Percentiles rank a stretch among this genome's conserved stretches.
Conservation (phyloP, 2,329 filamentous ascomycete genomes). For the Diaporthe batatas region DNA sequence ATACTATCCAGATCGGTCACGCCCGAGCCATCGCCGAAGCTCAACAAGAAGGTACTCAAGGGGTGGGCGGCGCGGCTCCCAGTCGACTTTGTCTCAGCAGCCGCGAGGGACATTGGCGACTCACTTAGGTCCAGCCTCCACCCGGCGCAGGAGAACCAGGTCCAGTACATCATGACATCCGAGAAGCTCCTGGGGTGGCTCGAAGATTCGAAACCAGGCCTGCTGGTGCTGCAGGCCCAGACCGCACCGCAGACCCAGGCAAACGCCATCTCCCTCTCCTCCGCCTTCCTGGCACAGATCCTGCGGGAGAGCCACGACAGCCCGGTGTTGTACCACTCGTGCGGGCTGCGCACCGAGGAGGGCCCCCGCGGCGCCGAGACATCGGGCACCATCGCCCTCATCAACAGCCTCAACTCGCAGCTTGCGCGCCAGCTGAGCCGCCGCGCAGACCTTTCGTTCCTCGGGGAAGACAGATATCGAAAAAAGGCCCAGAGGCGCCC, state of each 20-base stretch:
- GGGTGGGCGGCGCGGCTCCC: not conserved
- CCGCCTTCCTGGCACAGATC: not conserved
- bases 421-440: not conserved
- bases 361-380: not conserved
- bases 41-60: not conserved
- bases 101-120: not conserved
- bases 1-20: constrained; percentile 2
- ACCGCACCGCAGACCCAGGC: not conserved
- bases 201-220: not conserved
- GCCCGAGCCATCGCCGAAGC: not conserved
- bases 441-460: not conserved
- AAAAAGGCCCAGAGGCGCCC: not conserved
- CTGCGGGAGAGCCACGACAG: not conserved
- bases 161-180: not conserved
- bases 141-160: not conserved
- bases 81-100: not conserved
- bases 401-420: constrained; percentile 7
- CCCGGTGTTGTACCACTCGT: not conserved
- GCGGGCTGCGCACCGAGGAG: not conserved
- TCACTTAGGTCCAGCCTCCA: not conserved
- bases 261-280: not conserved
- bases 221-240: not conserved
- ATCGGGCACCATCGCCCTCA: not conserved
- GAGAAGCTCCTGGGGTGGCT: not conserved
- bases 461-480: not conserved